phyloP scores from a whole-genome alignment of 2,329 filamentous ascomycete species.

The Trichothecium roseum region DNA sequence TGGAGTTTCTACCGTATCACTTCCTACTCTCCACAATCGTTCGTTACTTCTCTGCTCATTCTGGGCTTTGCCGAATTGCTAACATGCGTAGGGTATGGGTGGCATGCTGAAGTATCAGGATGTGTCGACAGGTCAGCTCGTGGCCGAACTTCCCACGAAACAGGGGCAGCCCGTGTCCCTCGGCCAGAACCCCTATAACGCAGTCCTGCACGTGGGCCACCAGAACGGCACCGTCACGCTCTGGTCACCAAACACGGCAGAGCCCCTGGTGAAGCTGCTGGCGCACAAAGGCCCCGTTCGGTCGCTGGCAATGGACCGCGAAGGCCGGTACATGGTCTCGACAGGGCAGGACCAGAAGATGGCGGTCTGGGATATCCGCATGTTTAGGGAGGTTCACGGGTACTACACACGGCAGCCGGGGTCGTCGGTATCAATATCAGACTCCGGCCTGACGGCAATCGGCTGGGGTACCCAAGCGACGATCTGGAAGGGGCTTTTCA shows the following conservation, averaged over 20 bases:
- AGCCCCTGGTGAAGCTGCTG: conserved; percentile 81
- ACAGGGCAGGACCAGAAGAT: conserved; percentile 83
- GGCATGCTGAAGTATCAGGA: conserved; percentile 92
- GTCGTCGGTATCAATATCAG: conserved; percentile 76
- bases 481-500: conserved; percentile 85
- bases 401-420: conserved; percentile 80
- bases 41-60: conserved; percentile 23
- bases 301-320: conserved; percentile 73
- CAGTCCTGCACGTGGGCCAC: conserved; percentile 83
- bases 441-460: conserved; percentile 77
- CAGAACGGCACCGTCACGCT: conserved; percentile 91
- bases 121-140: conserved; percentile 81
- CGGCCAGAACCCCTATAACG: conserved; percentile 84
- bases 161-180: conserved; percentile 76
- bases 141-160: conserved; percentile 76
- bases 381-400: conserved; percentile 84
- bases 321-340: conserved; percentile 92
- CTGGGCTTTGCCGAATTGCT: conserved; percentile 7
- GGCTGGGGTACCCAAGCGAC: conserved; percentile 85
- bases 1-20: conserved; percentile 95
- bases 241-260: conserved; percentile 87
- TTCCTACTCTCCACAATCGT: conserved; percentile 83
- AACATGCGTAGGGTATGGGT: conserved; percentile 50
- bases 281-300: conserved; percentile 85
- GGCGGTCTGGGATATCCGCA: conserved; percentile 92